Conservation (phyloP, 768 basidiomycete species). For the Suillus sp. region DNA sequence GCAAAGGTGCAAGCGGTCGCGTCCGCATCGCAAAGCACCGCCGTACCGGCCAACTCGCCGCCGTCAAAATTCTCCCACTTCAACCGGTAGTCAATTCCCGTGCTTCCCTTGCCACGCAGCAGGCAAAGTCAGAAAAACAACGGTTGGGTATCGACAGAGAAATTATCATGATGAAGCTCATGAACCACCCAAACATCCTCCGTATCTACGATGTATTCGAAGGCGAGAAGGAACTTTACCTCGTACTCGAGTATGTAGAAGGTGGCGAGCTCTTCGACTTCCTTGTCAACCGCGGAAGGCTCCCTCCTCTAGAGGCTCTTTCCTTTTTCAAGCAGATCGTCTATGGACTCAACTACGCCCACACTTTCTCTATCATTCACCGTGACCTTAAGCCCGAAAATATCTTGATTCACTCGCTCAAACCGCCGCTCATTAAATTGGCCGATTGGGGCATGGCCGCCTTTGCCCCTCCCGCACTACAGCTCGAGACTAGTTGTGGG, state of each 20-base stretch:
- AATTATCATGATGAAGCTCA: constrained; percentile 99
- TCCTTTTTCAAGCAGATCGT: constrained; percentile 96
- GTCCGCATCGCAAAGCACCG: constrained; percentile 92
- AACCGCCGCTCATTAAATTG: constrained; percentile 87
- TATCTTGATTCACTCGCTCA: constrained; percentile 83
- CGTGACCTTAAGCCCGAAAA: constrained; percentile 99
- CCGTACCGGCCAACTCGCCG: constrained; percentile 87
- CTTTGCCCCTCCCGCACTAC: constrained; percentile 80
- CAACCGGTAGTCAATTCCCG: constrained; percentile 76
- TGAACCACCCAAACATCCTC: constrained; percentile 97
- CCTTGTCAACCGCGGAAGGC: constrained; percentile 83
- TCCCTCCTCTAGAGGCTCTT: constrained; percentile 80
- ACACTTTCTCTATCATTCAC: constrained; percentile 96
- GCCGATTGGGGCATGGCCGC: constrained; percentile 99
- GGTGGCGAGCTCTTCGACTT: constrained; percentile 98
- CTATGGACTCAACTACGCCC: constrained; percentile 94
- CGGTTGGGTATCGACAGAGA: constrained; percentile 89
- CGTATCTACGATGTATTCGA: constrained; percentile 96
- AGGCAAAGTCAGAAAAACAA: constrained; percentile 77
- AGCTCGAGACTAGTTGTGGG: constrained; percentile 94
- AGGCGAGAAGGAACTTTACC: constrained; percentile 86
- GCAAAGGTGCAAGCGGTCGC: constrained; percentile 91
- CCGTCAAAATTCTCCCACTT: constrained; percentile 92
- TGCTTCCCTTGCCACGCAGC: constrained; percentile 62
- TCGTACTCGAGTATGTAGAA: constrained; percentile 93